Evolutionary conservation across 306 rosid species (phyloP).

Genomic region (Heteromeles arbutifolia): DNA sequence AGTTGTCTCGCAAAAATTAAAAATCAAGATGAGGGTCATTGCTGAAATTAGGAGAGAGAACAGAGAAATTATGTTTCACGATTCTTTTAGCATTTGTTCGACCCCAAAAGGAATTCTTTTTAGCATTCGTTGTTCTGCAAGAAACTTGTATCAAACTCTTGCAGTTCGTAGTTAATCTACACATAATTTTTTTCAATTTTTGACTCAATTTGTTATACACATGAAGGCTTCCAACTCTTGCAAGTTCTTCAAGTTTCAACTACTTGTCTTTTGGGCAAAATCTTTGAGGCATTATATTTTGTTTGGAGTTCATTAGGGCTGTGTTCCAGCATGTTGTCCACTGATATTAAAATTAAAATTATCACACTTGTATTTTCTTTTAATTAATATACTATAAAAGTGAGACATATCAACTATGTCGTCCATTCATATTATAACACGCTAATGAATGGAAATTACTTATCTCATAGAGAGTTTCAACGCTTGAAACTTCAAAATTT

Average conservation of each 20-base stretch:
- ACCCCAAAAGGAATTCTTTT: background rate
- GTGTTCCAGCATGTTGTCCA: no score
- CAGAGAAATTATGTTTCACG: background rate
- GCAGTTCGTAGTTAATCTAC: background rate
- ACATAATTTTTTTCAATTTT: background rate
- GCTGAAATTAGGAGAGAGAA: background rate
- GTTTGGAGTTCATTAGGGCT: no score
- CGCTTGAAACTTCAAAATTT: no score
- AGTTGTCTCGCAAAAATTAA: background rate
- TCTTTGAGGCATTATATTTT: no score
- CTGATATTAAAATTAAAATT: no score
- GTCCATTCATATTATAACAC: no score
- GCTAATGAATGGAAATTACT: no score
- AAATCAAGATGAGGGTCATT: background rate
- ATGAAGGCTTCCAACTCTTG: background rate
- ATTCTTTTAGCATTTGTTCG: background rate
- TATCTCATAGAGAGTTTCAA: no score
- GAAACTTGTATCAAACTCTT: slow-evolving; percentile 1
- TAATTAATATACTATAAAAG: no score
- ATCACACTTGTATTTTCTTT: no score
- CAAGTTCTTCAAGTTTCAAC: background rate
- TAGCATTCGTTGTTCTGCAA: background rate
- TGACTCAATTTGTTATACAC: background rate
- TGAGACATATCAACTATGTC: no score
- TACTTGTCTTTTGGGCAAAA: background rate